These are phyloP conservation scores for Hyaloperonospora arabidopsidis DNA, from an alignment of 352 stramenopile species.

Conservation along the genomic window DNA sequence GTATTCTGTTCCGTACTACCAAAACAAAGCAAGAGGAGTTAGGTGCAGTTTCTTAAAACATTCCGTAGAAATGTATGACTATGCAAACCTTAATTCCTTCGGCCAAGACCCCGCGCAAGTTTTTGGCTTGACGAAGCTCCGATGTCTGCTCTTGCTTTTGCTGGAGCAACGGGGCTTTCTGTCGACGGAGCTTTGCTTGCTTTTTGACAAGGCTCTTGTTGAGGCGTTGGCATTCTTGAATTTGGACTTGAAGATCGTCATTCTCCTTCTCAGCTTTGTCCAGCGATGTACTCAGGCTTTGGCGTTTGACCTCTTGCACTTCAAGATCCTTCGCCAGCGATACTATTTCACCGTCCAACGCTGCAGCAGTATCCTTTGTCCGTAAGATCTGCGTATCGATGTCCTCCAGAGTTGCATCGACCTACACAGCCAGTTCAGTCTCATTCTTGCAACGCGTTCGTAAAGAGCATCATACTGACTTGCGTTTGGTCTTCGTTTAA, in stretches of 20 bases:
- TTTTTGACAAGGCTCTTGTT: constrained; percentile 15
- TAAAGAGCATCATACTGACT: constrained; percentile 16
- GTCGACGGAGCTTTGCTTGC: constrained; percentile 21
- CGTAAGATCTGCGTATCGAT: constrained; percentile 13
- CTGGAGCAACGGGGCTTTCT: constrained; percentile 18
- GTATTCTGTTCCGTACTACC: constrained; percentile 22
- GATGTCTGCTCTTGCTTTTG: constrained; percentile 15
- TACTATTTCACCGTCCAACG: constrained; percentile 15
- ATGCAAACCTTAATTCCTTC: constrained; percentile 30
- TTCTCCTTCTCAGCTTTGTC: constrained; percentile 11
- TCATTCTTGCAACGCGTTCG: not conserved
- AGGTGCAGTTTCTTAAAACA: not conserved
- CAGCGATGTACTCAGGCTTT: constrained; percentile 8
- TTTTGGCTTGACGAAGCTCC: constrained; percentile 15
- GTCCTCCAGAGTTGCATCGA: constrained; percentile 17
- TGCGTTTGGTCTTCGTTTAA: constrained; percentile 23
- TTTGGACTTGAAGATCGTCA: constrained; percentile 12
- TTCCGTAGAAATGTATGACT: not conserved
- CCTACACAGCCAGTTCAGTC: constrained; percentile 13
- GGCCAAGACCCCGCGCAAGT: constrained; percentile 19
- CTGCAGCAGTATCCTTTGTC: constrained; percentile 8
- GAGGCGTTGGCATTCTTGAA: constrained; percentile 15
- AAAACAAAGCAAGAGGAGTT: not conserved
- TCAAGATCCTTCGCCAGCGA: constrained; percentile 21
- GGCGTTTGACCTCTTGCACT: constrained; percentile 15